A percentile compares a stretch with the other conserved stretches of the same genome.
These are phyloP conservation scores for Ilyonectria destructans DNA, from an alignment of 2,329 filamentous ascomycete genomes.

Conservation along the genomic window DNA sequence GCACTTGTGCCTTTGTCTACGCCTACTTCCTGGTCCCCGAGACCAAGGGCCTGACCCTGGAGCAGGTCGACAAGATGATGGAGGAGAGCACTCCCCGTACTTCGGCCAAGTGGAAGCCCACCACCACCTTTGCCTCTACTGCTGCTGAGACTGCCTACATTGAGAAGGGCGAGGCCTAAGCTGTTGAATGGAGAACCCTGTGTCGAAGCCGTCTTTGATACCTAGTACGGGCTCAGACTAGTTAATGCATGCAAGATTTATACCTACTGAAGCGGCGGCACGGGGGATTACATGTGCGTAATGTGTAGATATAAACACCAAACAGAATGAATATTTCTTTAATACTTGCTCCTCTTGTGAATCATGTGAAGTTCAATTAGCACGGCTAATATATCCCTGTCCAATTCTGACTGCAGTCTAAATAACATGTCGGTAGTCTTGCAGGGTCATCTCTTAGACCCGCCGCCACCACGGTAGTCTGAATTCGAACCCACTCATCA, in stretches of 20 bases:
- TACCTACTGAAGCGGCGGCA: conserved; percentile 21
- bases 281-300: conserved; percentile 25
- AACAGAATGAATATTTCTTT: conserved; percentile 27
- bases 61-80: conserved; percentile 89
- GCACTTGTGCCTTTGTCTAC: conserved; percentile 69
- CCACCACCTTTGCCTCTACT: conserved; percentile 74
- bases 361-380: no score
- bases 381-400: no score
- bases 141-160: conserved; percentile 48
- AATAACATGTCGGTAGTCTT: no score
- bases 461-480: no score
- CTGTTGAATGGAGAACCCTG: not conserved
- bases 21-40: conserved; percentile 77
- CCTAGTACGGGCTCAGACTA: conserved; percentile 1
- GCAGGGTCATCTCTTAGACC: no score
- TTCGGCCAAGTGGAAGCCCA: conserved; percentile 83
- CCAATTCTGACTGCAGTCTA: no score
- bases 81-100: conserved; percentile 86
- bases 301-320: conserved; percentile 32
- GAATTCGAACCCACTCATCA: no score
- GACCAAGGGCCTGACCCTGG: conserved; percentile 82
- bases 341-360: not conserved
- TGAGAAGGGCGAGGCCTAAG: conserved; percentile 41
- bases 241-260: conserved; percentile 29
- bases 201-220: not conserved